Percentiles rank a stretch among this genome's conserved stretches.
These are phyloP conservation scores for Cardiospermum halicacabum DNA, from an alignment of 345 rosid species.

Conservation along the genomic window DNA sequence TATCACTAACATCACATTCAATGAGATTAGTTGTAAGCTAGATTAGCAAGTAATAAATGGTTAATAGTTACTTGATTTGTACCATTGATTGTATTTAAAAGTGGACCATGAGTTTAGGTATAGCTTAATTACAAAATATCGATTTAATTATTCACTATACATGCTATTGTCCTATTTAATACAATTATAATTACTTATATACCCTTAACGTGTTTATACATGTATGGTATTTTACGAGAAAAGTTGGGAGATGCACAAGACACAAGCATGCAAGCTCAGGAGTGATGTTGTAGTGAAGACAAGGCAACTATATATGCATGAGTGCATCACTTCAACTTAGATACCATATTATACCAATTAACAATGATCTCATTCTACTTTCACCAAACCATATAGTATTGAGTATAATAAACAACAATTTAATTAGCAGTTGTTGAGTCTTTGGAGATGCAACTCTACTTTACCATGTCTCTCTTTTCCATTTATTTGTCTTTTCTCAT, in stretches of 20 bases:
- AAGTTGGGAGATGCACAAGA: constrained; percentile 9
- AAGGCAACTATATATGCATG: not conserved
- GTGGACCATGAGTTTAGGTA: too few species aligned
- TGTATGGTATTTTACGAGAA: too few species aligned
- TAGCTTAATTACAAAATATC: too few species aligned
- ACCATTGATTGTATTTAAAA: too few species aligned
- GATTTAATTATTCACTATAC: too few species aligned
- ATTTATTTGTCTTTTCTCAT: not conserved
- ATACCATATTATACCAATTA: not conserved
- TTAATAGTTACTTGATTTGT: too few species aligned
- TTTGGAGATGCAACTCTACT: constrained; percentile 1
- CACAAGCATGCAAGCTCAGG: constrained; percentile 5
- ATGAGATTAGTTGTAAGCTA: too few species aligned
- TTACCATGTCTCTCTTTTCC: not conserved
- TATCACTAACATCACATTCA: too few species aligned
- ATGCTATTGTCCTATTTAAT: too few species aligned
- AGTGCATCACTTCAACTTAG: not conserved
- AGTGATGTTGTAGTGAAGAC: not conserved
- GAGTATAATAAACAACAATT: not conserved
- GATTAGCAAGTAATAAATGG: too few species aligned
- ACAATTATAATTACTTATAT: too few species aligned
- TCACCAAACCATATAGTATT: not conserved
- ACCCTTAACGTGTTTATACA: too few species aligned
- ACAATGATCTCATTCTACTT: not conserved
- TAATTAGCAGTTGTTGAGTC: not conserved